Evolutionary conservation across 2,329 filamentous ascomycete genomes (phyloP).

Genomic region (Furcasterigmium furcatum): DNA sequence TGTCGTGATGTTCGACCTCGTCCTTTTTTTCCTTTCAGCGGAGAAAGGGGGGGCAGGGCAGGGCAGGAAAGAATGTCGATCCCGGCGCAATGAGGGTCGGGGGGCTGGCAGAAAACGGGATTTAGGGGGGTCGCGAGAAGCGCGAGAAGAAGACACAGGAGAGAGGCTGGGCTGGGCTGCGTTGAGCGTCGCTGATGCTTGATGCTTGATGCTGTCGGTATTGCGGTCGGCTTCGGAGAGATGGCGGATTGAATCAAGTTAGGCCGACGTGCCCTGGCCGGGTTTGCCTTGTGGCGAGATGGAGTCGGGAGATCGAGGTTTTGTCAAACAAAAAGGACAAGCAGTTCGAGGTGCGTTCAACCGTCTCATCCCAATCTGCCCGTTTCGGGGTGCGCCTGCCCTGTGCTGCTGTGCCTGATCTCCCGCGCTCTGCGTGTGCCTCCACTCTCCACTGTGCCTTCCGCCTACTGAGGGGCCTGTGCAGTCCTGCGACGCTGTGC

Average conservation of each 20-base stretch:
- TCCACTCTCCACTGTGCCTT: not conserved
- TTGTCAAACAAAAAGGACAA: conserved; percentile 5
- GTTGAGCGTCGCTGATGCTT: no score
- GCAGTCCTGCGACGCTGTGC: conserved; percentile 1
- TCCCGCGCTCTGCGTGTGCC: not conserved
- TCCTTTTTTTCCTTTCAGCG: conserved; percentile 1
- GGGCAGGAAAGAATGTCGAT: conserved; percentile 6
- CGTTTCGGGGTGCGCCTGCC: not conserved
- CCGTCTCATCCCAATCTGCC: no score
- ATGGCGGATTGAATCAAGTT: no score
- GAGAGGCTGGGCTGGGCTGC: conserved; percentile 9
- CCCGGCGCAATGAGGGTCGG: not conserved
- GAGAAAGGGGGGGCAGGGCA: conserved; percentile 6
- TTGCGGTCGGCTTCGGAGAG: no score
- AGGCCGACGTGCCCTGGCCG: no score
- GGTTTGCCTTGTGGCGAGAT: no score
- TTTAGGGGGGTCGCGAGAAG: conserved; percentile 8
- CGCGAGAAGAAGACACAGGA: conserved; percentile 5
- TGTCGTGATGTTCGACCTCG: conserved; percentile 20
- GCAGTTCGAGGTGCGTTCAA: no score
- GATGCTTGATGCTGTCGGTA: no score
- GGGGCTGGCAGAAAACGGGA: conserved; percentile 3
- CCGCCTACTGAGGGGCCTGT: not conserved
- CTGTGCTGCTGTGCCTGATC: not conserved
- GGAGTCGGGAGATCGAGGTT: no score